Percentiles rank a stretch among this genome's conserved stretches.
Evolutionary conservation across 805 yeast species (phyloP).

Genomic region (Myxozyma neotropica): DNA sequence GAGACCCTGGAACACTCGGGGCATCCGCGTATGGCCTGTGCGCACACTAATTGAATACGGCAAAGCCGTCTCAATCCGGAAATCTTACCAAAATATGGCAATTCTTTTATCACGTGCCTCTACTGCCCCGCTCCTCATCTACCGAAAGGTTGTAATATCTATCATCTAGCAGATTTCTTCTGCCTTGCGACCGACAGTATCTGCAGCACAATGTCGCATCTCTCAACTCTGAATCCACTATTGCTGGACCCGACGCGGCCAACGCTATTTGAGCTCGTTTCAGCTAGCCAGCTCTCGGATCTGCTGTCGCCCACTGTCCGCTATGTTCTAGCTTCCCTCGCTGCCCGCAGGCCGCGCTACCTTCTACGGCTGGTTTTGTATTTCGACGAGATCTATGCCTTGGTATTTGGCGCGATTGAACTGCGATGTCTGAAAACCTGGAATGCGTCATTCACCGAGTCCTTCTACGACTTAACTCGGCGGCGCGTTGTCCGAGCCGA

Average conservation of each 20-base stretch:
- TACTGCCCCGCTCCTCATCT: too few relatives aligned
- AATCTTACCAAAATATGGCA: too few relatives aligned
- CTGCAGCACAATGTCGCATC: constrained; percentile 33
- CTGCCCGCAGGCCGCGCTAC: constrained; percentile 73
- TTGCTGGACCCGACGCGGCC: constrained; percentile 76
- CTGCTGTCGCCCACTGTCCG: constrained; percentile 81
- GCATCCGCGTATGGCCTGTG: too few relatives aligned
- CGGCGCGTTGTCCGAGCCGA: constrained; percentile 43
- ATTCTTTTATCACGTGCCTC: too few relatives aligned
- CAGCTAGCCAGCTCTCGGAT: constrained; percentile 75
- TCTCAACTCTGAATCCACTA: constrained; percentile 64
- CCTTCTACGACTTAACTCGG: constrained; percentile 86
- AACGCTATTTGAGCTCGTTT: constrained; percentile 83
- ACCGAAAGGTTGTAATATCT: too few relatives aligned
- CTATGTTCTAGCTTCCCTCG: constrained; percentile 77
- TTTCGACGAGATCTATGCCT: constrained; percentile 75
- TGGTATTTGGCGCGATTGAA: constrained; percentile 67
- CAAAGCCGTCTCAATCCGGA: too few relatives aligned
- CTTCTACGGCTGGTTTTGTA: constrained; percentile 61
- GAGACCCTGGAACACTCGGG: too few relatives aligned
- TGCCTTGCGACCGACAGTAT: too few relatives aligned
- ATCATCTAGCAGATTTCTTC: too few relatives aligned
- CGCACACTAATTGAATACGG: too few relatives aligned
- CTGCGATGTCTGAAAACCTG: constrained; percentile 67
- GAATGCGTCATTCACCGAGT: constrained; percentile 88